Base-by-base conservation (phyloP, 1,139 yeast genomes). In the Kodamaea sp. region DNA sequence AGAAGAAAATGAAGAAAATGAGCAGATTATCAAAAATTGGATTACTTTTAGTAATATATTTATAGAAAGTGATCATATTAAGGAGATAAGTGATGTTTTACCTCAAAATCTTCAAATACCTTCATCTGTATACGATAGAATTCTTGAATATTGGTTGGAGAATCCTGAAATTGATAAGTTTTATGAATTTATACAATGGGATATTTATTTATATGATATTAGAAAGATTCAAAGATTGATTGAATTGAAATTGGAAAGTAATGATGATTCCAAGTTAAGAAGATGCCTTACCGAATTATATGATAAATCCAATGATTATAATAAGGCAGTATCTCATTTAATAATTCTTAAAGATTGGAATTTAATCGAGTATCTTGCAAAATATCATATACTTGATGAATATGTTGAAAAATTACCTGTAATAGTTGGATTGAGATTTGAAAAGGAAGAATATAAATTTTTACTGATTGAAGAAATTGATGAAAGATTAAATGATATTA, bases 321-420 rank as follows among this genome's bases (percentile, higher is more conserved):
- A 66, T 6, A 70, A 73, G 28, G 88, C 96, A 0, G 79, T 84
- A 2, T 66, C 68, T 0, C 90, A 85, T 54, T 62, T 86, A 48
- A 66, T 84, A 8, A 58, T 57, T 23, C 59, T 84, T 25, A 67
- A 72, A 44, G 89, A 85, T 53, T 56, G 67, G 0, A 53, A 73
- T n/a, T 73, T 81, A 1, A 57, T 89, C 31, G 67, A 72, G 32
- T 74, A 87, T 39, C 65, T 89, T 35, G 65, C 79, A 4, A 63
- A 70, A 27, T 70, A 83, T 53, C 95, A 88, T 51, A 59, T 88
- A 20, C 58, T 88, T 9, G 64, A 73, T 0, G 67, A 68, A 32
- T 76, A 80, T 53, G 57, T 73, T 2, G 54, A 66, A 2, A 57
- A 69, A 24, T 58, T 86, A 9, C 84, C 87, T 0, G 62, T 63